A percentile compares a stretch with the other conserved stretches of the same genome.
phyloP scores from a whole-genome alignment of 345 rosid genomes.

The Brassica incana region DNA sequence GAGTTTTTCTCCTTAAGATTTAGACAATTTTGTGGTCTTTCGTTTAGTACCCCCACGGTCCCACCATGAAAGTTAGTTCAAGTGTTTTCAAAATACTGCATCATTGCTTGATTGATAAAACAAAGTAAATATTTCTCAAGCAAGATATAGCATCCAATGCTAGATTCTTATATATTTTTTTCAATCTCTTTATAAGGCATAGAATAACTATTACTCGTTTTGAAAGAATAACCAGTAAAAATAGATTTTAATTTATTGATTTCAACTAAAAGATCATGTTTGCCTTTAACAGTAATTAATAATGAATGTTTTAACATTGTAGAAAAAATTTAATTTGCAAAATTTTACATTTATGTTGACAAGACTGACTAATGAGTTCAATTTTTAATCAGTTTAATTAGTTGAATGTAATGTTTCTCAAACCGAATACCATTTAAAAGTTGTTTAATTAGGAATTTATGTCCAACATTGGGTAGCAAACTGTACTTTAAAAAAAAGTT shows the following conservation, averaged over 20 bases:
- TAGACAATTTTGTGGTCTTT: background rate
- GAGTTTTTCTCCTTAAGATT: background rate
- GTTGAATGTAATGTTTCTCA: no score
- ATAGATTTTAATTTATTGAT: background rate
- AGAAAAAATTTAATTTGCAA: background rate
- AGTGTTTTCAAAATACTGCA: background rate
- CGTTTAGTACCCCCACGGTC: background rate
- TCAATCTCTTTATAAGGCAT: background rate
- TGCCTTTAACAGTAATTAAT: background rate
- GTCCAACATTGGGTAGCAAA: no score
- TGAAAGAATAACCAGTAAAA: no score
- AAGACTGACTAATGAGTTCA: no score
- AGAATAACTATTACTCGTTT: no score
- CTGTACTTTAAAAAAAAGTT: no score
- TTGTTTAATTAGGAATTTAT: no score
- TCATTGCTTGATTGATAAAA: background rate
- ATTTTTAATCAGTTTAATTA: no score
- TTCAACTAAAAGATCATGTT: background rate
- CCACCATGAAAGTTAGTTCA: background rate
- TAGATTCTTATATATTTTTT: background rate
- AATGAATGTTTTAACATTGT: background rate
- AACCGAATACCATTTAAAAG: no score
- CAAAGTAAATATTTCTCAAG: background rate
- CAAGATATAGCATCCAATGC: background rate
- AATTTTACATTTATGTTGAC: no score